phyloP scores from a whole-genome alignment of 768 basidiomycete genomes.

The Mycena belliarum region DNA sequence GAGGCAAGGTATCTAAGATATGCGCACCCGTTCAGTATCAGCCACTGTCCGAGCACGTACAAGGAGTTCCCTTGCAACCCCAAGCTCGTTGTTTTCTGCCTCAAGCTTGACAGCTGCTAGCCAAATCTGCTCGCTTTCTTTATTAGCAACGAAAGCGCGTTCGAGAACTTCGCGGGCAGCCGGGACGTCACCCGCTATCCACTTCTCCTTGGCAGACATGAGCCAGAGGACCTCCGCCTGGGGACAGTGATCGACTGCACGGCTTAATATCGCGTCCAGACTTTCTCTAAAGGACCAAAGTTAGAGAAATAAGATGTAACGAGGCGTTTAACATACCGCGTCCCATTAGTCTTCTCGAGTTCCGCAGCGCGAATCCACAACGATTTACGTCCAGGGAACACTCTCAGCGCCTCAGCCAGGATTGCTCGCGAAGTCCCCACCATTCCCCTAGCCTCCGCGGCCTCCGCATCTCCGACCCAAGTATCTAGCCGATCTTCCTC shows the following conservation, averaged over 20 bases:
- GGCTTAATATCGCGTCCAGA: slow-evolving; percentile 76
- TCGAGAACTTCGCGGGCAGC: slow-evolving; percentile 90
- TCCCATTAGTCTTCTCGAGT: slow-evolving; percentile 89
- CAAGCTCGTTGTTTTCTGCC: slow-evolving; percentile 90
- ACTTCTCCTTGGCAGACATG: slow-evolving; percentile 98
- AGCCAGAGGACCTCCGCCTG: slow-evolving; percentile 97
- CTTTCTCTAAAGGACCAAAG: slow-evolving; percentile 54
- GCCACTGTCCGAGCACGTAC: slow-evolving; percentile 88
- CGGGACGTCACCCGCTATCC: slow-evolving; percentile 85
- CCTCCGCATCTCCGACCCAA: slow-evolving; percentile 91
- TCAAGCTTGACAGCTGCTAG: slow-evolving; percentile 96
- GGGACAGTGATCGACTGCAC: slow-evolving; percentile 89
- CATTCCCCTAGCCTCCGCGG: slow-evolving; percentile 69
- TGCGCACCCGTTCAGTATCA: slow-evolving; percentile 81
- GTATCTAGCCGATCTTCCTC: slow-evolving; percentile 90
- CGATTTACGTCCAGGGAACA: slow-evolving; percentile 83
- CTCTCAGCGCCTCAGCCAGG: slow-evolving; percentile 86
- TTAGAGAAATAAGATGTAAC: neutral
- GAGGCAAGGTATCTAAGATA: neutral
- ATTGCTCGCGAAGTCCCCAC: slow-evolving; percentile 87
- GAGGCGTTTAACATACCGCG: slow-evolving; percentile 45
- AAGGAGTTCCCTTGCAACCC: slow-evolving; percentile 82
- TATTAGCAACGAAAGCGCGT: slow-evolving; percentile 90
- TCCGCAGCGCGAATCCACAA: slow-evolving; percentile 93
- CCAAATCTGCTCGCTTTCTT: slow-evolving; percentile 97